Evolutionary conservation across 2,329 filamentous ascomycete species (phyloP).

Genomic region (Xylariaceae sp.): DNA sequence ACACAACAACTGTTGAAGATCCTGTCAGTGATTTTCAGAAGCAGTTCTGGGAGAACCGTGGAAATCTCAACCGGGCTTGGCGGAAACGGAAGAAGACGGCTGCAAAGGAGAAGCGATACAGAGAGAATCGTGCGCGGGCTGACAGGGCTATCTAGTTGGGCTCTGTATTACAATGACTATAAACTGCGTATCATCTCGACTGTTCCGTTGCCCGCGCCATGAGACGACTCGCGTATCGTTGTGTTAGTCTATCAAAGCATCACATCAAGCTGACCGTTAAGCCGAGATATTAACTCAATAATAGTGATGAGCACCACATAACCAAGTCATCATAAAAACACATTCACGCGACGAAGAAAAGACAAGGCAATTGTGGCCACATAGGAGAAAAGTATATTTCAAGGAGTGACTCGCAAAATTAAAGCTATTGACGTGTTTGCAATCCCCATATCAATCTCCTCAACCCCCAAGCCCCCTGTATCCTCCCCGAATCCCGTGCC

Average conservation of each 20-base stretch:
- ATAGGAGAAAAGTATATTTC: constrained; percentile 10
- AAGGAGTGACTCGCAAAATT: constrained; percentile 14
- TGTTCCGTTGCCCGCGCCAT: no score
- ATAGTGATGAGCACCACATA: no score
- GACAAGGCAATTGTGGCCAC: neutral
- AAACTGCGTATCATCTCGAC: no score
- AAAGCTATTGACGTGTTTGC: neutral
- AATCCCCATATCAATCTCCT: neutral
- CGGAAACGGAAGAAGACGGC: constrained; percentile 61
- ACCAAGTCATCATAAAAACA: neutral
- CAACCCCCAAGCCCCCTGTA: neutral
- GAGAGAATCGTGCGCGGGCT: constrained; percentile 59
- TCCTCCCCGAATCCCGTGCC: constrained; percentile 1
- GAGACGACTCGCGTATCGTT: no score
- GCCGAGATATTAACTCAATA: no score
- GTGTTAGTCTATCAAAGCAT: neutral
- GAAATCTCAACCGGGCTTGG: constrained; percentile 65
- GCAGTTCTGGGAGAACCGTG: constrained; percentile 67
- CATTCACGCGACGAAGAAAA: neutral
- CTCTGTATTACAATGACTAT: neutral
- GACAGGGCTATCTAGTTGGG: constrained; percentile 38
- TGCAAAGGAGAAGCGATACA: constrained; percentile 64
- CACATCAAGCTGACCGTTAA: no score
- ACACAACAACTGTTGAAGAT: constrained; percentile 1
- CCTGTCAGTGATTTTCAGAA: constrained; percentile 56